Base-by-base conservation (phyloP, 192 early-diverging fungal species). In the Gryganskiella cystojenkinii region DNA sequence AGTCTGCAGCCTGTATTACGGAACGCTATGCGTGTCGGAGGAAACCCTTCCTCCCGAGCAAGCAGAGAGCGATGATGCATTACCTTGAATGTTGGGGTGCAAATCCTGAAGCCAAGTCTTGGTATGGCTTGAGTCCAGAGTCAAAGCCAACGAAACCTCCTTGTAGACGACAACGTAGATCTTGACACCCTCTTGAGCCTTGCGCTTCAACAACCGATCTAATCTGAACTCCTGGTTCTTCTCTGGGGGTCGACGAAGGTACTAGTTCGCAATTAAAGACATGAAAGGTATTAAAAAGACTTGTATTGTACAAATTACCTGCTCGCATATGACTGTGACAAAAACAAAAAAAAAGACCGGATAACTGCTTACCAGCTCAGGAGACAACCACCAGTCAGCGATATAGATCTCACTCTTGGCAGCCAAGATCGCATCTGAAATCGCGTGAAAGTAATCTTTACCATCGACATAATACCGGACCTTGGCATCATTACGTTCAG, bases 111-210 rank as follows among this genome's bases (percentile, higher is more conserved):
- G 83, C 80, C 86, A 87, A 67, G 81, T 80, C 72, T 94, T 90
- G 13, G 93, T 93, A 53, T 94, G 88, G 25, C 87, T 79, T 35
- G 92, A 92, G 70, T 90, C 87, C 60, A 91, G 69, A 9, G 92
- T 85, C 37, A 96, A 76, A 43, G 92, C 89, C 31, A 91, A 75
- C 1, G 87, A 87, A 30, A 94, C 82, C 56, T 96, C 93, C 75
- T 96, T 94, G 81, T 95, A 96, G 11, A 96, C 83, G 0, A 93
- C 84, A 46, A 96, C 87, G 65, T 92, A 95, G 59, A 96, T 94
- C 80, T 88, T 87, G 10, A 96, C 87, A 8, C 94, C 94, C 80
- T 94, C 88, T 54, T 87, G 84, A 42, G 94, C 94, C 72, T 95
- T 95, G 65, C 85, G 82, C 81, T 92, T 84, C 8, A 95, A 79